Evolutionary conservation across 208 protist genomes (phyloP), one percentile per base, ranked within the genome.

Genomic region (Trypanosomatidae sp.): DNA sequence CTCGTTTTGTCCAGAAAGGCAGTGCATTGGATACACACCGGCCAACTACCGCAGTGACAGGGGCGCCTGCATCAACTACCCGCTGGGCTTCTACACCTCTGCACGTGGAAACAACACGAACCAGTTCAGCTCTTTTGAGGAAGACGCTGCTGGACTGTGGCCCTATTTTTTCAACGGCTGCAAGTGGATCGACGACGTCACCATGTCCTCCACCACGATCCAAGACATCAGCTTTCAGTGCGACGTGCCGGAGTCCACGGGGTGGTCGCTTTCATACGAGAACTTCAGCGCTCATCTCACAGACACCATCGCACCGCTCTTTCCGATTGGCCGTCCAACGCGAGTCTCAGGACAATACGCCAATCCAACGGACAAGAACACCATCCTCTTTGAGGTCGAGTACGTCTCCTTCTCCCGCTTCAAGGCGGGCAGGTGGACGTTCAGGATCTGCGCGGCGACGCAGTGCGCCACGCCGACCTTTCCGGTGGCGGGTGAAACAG

Each of bases 391-490:
- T 43, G 65, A 73, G 44, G 39, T 79, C 4, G 75, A 79, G 69
- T 79, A 79, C 62, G 69, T 79, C 2, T 74, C 75, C 33, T 79
- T 79, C 49, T 79, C 75, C 17, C 66, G 69, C 69, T 79, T 74
- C 75, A 74, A 65, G 19, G 52, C n/a, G 30, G 53, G 49, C 7
- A 74, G 49, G 53, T 79, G 75, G 75, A 79, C 75, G 43, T 49
- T 79, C 5, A 69, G 58, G 69, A 55, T 71, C 62, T 79, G 75
- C 46, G 1, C 66, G 33, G 25, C 17, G 2, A 47, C 12, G 47
- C 33, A 47, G 52, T 79, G 75, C 62, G 53, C 10, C 44, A 65
- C 44, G 56, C 53, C 62, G 3, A 19, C 33, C 43, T 36, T 58
- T 25, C 69, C 69, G 5, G 55, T 58, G 17, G 62, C 62, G 8